Base-by-base conservation (phyloP, 306 rosid species). In the Quercus parvula region DNA sequence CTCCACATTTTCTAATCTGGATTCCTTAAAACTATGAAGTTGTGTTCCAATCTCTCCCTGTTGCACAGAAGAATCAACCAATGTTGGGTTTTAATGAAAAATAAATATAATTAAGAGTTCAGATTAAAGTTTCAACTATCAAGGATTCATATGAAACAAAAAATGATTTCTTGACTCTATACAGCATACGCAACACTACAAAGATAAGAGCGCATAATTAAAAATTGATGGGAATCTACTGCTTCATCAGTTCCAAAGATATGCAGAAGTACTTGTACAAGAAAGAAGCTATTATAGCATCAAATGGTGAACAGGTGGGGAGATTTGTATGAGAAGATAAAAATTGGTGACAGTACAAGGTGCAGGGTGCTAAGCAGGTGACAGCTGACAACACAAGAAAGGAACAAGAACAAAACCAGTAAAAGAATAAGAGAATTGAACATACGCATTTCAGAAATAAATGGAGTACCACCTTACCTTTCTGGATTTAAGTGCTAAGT, bases 401-500 rank as follows among this genome's bases (percentile, higher is more conserved):
- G 64, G 44, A 78, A 12, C 57, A 28, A 27, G 35, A 68, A 25
- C 17, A 80, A 12, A 63, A 3, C 18, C 27, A 67, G 77, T 67
- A 75, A 10, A 46, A 64, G 10, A 67, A 80, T n/a, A 11, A 27
- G 54, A 74, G 62, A 56, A 49, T 33, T 64, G 68, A 35, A 57
- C 22, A 27, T 5, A 54, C 41, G 54, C 46, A 64, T 64, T 64
- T 64, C 44, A 64, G 64, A 10, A 58, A 79, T 13, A n/a, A 35
- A 76, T 31, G 44, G 73, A 31, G 20, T 41, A 22, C 62, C 35
- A 84, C 70, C 80, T 77, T 56, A 92, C 98, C 97, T 89, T 94
- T 83, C 91, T 85, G 78, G 86, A 78, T 85, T 87, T 92, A 56
- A 90, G 93, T 38, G 98, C 97, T 15, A 86, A 33, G 82, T 92